Base-by-base conservation (phyloP, 2,329 filamentous ascomycete species). In the Fonsecaea monophora region DNA sequence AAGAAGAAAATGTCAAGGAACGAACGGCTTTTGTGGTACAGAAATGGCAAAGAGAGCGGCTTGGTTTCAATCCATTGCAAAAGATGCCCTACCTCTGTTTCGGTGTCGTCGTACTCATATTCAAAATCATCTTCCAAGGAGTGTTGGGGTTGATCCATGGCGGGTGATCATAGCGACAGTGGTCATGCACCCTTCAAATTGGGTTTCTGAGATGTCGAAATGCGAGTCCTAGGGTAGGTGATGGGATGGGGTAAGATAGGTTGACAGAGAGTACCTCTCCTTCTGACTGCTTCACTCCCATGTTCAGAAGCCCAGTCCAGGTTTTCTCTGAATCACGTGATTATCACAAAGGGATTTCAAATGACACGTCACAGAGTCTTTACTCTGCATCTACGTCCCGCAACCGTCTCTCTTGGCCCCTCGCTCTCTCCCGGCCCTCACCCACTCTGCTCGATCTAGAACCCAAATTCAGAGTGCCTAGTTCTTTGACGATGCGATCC, bases 31-130 rank as follows among this genome's bases (percentile, higher is more conserved):
- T 42, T 15, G 53, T 53, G 25, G 57, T 9, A 2, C 21, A 13
- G 15, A 35, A 13, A 15, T 12, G 12, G 59, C 10, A 37, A 35
- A 38, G 12, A 53, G 25, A 50, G 42, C 13, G 30, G 21, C 38
- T 34, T 60, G n/a, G 4, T 30, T 45, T 63, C 50, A 54, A 58
- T 35, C n/a, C 60, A 63, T n/a, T 58, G 45, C 18, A 50, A 30
- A 25, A 30, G 45, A 10, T 18, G 12, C 45, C 70, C 71, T 74
- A 85, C 85, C 77, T 85, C 85, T 32, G 81, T 84, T 60, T 85
- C 82, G 7, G 78, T 79, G 6, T 81, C 77, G 72, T 84, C 76
- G 70, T 88, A 88, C 72, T 89, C 86, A 75, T 88, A 89, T 71
- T 89, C 86, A 78, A 84, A 88, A 70, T 79, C 79, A 34, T 70